Evolutionary conservation across 371 early-diverging fungal genomes (phyloP), one percentile per base, ranked within the genome.

Genomic region (Mortierella polycephala): DNA sequence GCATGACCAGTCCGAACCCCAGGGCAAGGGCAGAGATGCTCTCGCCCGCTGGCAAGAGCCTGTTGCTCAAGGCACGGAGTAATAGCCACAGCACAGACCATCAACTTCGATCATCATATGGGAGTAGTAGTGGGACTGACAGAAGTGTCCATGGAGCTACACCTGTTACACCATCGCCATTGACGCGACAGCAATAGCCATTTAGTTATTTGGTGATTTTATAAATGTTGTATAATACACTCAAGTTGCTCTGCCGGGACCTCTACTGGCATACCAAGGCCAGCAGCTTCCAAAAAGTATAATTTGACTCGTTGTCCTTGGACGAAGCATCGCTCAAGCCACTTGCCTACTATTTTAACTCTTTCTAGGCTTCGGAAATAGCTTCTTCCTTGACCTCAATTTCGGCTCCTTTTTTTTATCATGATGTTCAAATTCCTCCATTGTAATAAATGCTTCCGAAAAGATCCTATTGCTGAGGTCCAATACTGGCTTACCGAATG

Each of bases 391-490:
- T 39, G 23, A 40, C 56, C n/a, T 42, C 16, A 20, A n/a, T 14
- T 16, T 12, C 20, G 6, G 41, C 30, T 42, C 46, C 11, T 1
- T 37, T 16, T 39, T 9, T 7, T 14, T 40, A 18, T 18, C n/a
- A 30, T 41, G 30, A 41, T 68, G 57, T 53, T 65, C 57, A 67
- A 67, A 45, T 56, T 59, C 62, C 52, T 79, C 21, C 73, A 79
- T 30, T 79, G 80, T 40, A 69, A 73, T 49, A 79, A 69, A 23
- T 79, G 80, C 63, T 79, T 73, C 53, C 59, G 57, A 39, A 57
- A 42, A 10, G 62, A 64, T 12, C 52, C 80, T 9, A 30, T 58
- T 8, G n/a, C 45, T 6, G 67, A 66, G 10, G 39, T 57, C 16
- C 12, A 18, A 1, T 79, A 72, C 44, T 50, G 66, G 60, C 50